These are phyloP conservation scores for Pseudocercospora crystallina DNA, from an alignment of 2,329 filamentous ascomycete genomes.

Conservation along the genomic window DNA sequence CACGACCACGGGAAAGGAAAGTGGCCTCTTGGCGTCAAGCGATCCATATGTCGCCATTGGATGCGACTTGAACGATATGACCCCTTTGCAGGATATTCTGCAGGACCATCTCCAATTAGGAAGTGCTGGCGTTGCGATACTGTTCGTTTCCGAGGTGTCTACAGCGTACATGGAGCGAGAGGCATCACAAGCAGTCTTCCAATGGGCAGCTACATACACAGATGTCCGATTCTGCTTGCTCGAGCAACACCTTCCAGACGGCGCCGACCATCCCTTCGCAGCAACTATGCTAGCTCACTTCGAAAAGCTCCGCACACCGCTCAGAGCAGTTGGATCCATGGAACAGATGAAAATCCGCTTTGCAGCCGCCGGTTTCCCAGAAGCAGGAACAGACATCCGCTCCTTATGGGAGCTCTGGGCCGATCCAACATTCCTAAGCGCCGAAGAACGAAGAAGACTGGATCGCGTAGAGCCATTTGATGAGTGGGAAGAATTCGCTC, in stretches of 20 bases:
- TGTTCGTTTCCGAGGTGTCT: constrained; percentile 88
- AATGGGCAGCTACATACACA: constrained; percentile 72
- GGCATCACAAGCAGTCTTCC: constrained; percentile 70
- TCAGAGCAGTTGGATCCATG: constrained; percentile 68
- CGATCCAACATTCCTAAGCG: constrained; percentile 63
- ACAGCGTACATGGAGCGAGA: constrained; percentile 82
- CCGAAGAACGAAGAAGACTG: constrained; percentile 59
- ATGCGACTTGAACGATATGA: constrained; percentile 73
- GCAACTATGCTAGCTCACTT: constrained; percentile 83
- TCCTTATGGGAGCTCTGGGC: constrained; percentile 85
- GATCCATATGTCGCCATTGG: constrained; percentile 75
- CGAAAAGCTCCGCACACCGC: constrained; percentile 72
- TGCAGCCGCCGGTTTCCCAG: constrained; percentile 63
- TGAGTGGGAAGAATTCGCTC: constrained; percentile 91
- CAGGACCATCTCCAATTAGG: constrained; percentile 58
- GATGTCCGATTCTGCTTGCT: constrained; percentile 80
- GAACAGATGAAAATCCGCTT: constrained; percentile 70
- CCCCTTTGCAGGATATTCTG: constrained; percentile 60
- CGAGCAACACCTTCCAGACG: constrained; percentile 82
- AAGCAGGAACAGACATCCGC: constrained; percentile 54
- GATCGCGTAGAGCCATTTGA: constrained; percentile 82
- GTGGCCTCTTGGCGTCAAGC: constrained; percentile 61
- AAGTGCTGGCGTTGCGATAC: constrained; percentile 56
- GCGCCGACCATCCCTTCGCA: constrained; percentile 77
- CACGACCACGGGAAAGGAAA: constrained; percentile 36